Conservation (phyloP, 108 stramenopile species). For the Discostella pseudostelligera region DNA sequence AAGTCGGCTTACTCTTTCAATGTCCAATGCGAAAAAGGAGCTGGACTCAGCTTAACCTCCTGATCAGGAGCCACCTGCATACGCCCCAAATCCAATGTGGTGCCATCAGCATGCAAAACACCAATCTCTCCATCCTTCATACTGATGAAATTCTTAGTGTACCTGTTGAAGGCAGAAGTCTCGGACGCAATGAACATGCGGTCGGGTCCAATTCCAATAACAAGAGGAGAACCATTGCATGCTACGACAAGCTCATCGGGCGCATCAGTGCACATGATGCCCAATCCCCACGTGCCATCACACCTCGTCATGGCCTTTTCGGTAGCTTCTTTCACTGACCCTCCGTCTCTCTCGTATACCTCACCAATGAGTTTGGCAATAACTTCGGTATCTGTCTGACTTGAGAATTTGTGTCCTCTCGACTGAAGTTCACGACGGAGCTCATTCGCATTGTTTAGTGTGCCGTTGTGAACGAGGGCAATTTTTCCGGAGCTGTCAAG, state of each 20-base stretch:
- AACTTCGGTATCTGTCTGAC: slow-evolving; percentile 99
- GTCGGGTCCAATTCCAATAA: slow-evolving; percentile 93
- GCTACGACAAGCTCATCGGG: slow-evolving; percentile 87
- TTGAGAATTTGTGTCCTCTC: slow-evolving; percentile 82
- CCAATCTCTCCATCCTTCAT: slow-evolving; percentile 99
- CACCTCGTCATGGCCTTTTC: slow-evolving; percentile 76
- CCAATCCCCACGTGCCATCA: slow-evolving; percentile 87
- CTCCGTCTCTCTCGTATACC: slow-evolving; percentile 51
- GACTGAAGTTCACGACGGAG: slow-evolving; percentile 81
- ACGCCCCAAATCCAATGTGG: slow-evolving; percentile 84
- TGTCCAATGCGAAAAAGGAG: slow-evolving; percentile 93
- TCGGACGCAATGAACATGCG: slow-evolving; percentile 96
- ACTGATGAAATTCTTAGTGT: slow-evolving; percentile 98
- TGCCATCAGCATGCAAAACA: slow-evolving; percentile 88
- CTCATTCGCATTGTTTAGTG: slow-evolving; percentile 94
- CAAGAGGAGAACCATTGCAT: slow-evolving; percentile 94
- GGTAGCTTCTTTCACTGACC: slow-evolving; percentile 72
- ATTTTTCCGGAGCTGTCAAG: slow-evolving; percentile 90
- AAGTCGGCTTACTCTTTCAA: slow-evolving; percentile 59
- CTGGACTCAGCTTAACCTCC: slow-evolving; percentile 83
- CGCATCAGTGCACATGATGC: slow-evolving; percentile 59
- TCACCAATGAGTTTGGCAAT: slow-evolving; percentile 96
- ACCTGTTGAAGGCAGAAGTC: slow-evolving; percentile 95
- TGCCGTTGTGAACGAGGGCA: slow-evolving; percentile 98
- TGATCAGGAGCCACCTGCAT: slow-evolving; percentile 84